Evolutionary conservation across 2,329 filamentous ascomycete genomes (phyloP), one percentile per base, ranked within the genome.

Genomic region (Rosellinia necatrix): DNA sequence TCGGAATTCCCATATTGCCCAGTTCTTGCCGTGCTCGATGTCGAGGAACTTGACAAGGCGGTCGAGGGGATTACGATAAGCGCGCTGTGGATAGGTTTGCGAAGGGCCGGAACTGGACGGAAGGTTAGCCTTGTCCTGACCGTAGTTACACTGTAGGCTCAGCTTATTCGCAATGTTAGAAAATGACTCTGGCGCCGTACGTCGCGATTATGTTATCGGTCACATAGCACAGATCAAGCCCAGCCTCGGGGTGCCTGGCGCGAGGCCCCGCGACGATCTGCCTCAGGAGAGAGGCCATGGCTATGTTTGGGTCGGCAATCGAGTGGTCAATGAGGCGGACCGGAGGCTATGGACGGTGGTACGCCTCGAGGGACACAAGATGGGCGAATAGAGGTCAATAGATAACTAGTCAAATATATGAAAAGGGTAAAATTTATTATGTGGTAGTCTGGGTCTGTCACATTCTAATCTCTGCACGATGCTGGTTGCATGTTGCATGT

Each of bases 1-100:
- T 41, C 94, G 87, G 67, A 99, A 99, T 75, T 99, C 94, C 91
- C 93, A 99, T 67, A 99, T 96, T 3, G 89, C 86, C 94, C 94
- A 99, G 61, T 94, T 78, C 22, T 85, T 76, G 24, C 83, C 88
- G 74, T 99, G 94, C 68, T 92, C 91, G 40, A 81, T 78, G 74
- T 97, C 91, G 60, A 99, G 87, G 71, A 93, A 99, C 62, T 84
- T 83, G 57, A 97, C 91, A 19, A 99, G 84, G 34, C 88, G 84
- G 69, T 96, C 88, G 46, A 96, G 86, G 0, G 93, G 93, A 70
- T 96, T 99, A 69, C 94, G 90, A 75, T 97, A 99, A 58, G 91
- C 92, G 61, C 89, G 86, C 71, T 96, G 88, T 0, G 94, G 93
- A 70, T 96, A 97, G 15, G 90, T 92, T 60, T 89, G 88, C 13